Base-by-base conservation (phyloP, 768 basidiomycete species). In the Austroboletus festivus region DNA sequence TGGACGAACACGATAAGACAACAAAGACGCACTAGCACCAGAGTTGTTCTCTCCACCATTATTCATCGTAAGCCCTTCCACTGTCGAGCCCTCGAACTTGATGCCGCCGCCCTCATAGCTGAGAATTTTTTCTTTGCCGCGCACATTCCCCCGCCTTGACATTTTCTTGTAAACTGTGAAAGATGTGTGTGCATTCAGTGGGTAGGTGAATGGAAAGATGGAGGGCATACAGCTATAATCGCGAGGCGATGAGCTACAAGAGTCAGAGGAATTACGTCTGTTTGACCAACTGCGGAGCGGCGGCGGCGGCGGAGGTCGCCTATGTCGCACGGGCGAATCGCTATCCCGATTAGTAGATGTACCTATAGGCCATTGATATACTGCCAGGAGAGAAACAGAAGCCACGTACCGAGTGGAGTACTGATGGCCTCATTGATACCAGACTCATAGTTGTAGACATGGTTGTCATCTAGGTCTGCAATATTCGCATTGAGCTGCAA, bases 1-100 rank as follows among this genome's bases (percentile, higher is more conserved):
- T n/a, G 4, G 33, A 28, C 11, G 11, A 28, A 28, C 11, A 11
- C 19, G 16, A 3, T 3, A 38, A 22, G 35, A 18, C 7, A 19
- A 26, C n/a, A 4, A 28, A 3, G 19, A 52, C 58, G n/a, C 7
- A 58, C 58, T 51, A 20, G 50, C 46, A 9, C 58, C 58, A 26
- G 43, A 15, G 8, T 50, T 50, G 1, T 44, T 19, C 16, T 1
- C 11, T 18, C 45, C 48, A 11, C 43, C 43, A 28, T 38, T 46
- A 30, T 58, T 52, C 38, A 58, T 4, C 11, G 56, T 59, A 18
- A 47, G 0, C 16, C 53, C 58, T 0, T 48, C 39, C 4, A 34
- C 48, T 3, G 2, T 45, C 1, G 53, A 50, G 21, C 4, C 15
- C 0, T 0, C 34, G 12, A 58, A 12, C 0, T 43, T 42, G 21